Percentiles rank a stretch among this genome's conserved stretches.
These are phyloP conservation scores for Dimocarpus longan DNA, from an alignment of 345 rosid species.

Conservation along the genomic window DNA sequence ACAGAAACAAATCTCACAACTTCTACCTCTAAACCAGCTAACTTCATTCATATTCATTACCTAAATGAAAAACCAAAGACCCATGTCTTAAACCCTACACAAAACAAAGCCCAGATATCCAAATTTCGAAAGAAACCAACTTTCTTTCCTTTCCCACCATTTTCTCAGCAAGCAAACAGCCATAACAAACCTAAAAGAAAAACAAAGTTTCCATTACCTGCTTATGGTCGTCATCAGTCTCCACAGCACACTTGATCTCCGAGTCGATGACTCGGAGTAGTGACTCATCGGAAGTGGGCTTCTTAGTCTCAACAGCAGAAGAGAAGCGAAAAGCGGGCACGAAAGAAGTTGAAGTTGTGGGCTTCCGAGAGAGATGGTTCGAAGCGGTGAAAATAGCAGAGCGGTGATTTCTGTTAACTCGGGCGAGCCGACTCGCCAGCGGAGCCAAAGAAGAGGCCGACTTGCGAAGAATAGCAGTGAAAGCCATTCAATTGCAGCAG, in stretches of 20 bases:
- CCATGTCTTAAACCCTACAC: too few species aligned
- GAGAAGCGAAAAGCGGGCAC: constrained; percentile 31
- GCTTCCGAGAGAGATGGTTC: constrained; percentile 24
- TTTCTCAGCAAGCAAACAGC: not conserved
- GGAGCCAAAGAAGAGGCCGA: constrained; percentile 46
- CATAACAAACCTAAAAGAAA: not conserved
- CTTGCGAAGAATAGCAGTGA: constrained; percentile 46
- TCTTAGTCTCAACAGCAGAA: constrained; percentile 36
- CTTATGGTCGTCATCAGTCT: constrained; percentile 50
- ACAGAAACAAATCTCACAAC: too few species aligned
- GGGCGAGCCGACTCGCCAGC: constrained; percentile 42
- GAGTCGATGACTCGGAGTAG: constrained; percentile 65
- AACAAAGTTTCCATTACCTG: constrained; percentile 36
- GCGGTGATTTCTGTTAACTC: constrained; percentile 31
- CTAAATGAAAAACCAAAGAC: too few species aligned
- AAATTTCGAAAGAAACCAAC: too few species aligned
- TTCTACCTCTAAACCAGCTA: too few species aligned
- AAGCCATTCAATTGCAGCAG: constrained; percentile 37
- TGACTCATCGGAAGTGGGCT: constrained; percentile 47
- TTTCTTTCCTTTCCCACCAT: too few species aligned
- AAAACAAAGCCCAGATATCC: too few species aligned
- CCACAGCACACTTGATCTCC: constrained; percentile 66
- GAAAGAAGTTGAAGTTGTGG: constrained; percentile 21
- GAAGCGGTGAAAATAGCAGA: constrained; percentile 34
- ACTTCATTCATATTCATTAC: too few species aligned